Evolutionary conservation across 345 rosid species (phyloP), one percentile per base, ranked within the genome.

Genomic region (Lumnitzera racemosa): DNA sequence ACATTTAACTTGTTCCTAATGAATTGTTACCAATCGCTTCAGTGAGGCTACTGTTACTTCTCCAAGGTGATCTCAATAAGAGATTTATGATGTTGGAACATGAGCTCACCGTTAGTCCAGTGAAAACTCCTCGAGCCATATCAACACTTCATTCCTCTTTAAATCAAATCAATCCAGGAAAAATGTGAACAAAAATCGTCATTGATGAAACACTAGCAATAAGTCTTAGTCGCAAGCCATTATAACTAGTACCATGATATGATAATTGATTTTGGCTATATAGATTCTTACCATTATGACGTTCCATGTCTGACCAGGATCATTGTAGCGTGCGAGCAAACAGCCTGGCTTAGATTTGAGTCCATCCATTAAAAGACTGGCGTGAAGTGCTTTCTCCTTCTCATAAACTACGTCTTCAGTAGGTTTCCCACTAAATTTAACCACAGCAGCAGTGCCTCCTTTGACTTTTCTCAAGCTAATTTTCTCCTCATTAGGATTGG

Each of bases 301-400:
- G 78, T 49, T 80, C 94, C 85, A 66, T 49, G 94, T 92, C 69
- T 83, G 66, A 67, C 94, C 89, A 1, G 91, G 96, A 78, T 89
- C 98, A 67, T 92, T 89, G 77, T 92, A 89, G 57, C 95, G 88
- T 48, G 98, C 96, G 51, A 87, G 84, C 78, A 86, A 67, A 67
- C 94, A 84, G 61, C 96, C 95, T 17, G 3, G 70, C 67, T 63
- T 78, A 36, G 90, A 82, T 73, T 60, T 82, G 62, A 86, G 87
- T 61, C 89, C 90, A 71, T 87, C 90, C 58, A 59, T 73, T 25
- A 80, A 57, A 41, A 89, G 72, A 75, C 63, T 73, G 14, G 83
- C 69, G 43, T 80, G 83, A 61, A 85, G 70, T 67, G 63, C 81
- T 62, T 59, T 87, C 73, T 83, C 96, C 74, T 85, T 87, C 70